phyloP scores from a whole-genome alignment of 768 basidiomycete genomes.

The Sarcodon aspratus region DNA sequence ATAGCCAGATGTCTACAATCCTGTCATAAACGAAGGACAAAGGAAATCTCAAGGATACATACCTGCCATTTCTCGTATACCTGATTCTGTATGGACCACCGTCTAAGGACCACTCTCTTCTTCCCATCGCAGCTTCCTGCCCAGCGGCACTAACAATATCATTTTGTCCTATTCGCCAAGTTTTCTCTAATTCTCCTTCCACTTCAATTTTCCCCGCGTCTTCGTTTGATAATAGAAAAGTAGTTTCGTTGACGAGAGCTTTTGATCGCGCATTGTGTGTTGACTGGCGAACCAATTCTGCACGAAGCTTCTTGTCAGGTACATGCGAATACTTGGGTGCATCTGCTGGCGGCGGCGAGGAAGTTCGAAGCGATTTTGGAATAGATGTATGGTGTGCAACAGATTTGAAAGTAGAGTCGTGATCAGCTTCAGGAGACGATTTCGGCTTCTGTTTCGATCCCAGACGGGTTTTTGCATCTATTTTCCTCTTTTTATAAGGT shows the following conservation, averaged over 20 bases:
- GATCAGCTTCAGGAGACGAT: constrained; percentile 3
- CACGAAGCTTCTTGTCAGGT: constrained; percentile 65
- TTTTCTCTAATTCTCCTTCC: constrained; percentile 75
- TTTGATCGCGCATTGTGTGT: constrained; percentile 51
- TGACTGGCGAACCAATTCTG: constrained; percentile 52
- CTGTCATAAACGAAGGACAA: background rate
- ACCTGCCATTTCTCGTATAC: constrained; percentile 90
- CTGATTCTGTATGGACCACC: constrained; percentile 77
- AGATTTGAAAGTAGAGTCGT: constrained; percentile 11
- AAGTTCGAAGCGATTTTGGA: constrained; percentile 57
- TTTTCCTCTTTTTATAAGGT: constrained; percentile 27
- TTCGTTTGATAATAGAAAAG: constrained; percentile 46
- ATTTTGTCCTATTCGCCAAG: constrained; percentile 79
- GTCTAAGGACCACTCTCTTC: constrained; percentile 72
- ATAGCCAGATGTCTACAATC: constrained; percentile 72
- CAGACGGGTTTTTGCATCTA: constrained; percentile 8
- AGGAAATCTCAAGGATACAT: constrained; percentile 12
- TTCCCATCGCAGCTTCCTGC: constrained; percentile 63
- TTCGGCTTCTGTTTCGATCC: constrained; percentile 6
- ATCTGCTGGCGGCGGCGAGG: constrained; percentile 32
- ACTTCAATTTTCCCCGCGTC: constrained; percentile 66
- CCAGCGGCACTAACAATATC: constrained; percentile 63
- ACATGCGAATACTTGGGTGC: constrained; percentile 48
- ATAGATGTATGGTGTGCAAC: constrained; percentile 34
- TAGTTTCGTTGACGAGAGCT: constrained; percentile 56